Conservation (phyloP, 2,329 filamentous ascomycete genomes). For the Aspergillus pseudoterreus region DNA sequence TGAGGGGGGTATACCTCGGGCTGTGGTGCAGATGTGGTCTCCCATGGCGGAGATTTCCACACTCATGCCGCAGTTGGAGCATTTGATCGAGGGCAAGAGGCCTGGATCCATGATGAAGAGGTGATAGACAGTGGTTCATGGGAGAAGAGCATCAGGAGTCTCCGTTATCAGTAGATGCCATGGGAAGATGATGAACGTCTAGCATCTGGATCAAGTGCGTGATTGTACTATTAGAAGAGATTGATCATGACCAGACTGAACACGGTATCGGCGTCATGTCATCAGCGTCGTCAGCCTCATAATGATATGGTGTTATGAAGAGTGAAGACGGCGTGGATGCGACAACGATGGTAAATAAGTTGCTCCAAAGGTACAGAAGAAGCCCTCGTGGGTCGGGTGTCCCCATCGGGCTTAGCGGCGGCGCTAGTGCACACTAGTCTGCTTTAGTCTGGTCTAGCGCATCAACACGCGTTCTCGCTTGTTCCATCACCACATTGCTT, state of each 20-base stretch:
- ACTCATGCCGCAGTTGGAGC: slow-evolving; percentile 71
- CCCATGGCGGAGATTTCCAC: slow-evolving; percentile 84
- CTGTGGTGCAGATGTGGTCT: slow-evolving; percentile 68
- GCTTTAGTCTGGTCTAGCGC: not conserved
- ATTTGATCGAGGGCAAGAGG: slow-evolving; percentile 81
- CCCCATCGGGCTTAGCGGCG: not conserved
- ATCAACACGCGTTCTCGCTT: not conserved
- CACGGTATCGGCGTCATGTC: not conserved
- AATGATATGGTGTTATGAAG: not conserved
- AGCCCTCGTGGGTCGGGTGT: not conserved
- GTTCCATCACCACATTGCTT: not conserved
- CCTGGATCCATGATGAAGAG: slow-evolving; percentile 51
- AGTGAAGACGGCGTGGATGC: not conserved
- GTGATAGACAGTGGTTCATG: not conserved
- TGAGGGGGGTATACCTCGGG: slow-evolving; percentile 33
- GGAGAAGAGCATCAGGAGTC: not conserved
- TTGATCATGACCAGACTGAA: not conserved
- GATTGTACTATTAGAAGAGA: not conserved
- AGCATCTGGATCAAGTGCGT: too few species aligned
- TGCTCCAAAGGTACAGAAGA: not conserved
- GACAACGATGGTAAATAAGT: not conserved
- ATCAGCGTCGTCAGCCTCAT: not conserved
- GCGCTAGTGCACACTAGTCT: not conserved
- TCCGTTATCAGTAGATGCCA: too few species aligned
- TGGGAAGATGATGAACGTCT: too few species aligned